Evolutionary conservation across 192 early-diverging fungal species (phyloP).

Genomic region (Backusella tarrabulga): DNA sequence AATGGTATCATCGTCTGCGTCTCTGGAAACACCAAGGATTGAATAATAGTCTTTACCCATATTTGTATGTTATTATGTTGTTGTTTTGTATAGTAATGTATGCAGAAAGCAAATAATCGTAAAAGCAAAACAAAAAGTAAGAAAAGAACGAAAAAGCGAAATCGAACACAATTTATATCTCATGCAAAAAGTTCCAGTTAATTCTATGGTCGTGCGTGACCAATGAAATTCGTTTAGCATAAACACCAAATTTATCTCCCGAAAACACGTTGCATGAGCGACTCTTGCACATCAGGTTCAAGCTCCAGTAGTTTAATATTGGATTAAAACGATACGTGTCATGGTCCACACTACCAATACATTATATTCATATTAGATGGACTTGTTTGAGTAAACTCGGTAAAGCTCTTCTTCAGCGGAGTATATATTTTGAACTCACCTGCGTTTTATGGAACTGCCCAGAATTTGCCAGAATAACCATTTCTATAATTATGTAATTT

Average conservation of each 20-base stretch:
- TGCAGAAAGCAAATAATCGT: background rate
- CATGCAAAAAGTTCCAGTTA: background rate
- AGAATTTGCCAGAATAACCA: background rate
- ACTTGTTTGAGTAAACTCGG: no score
- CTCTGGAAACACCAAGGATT: conserved; percentile 79
- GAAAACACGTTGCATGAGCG: no score
- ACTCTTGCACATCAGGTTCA: no score
- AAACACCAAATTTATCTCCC: background rate
- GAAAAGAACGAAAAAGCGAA: background rate
- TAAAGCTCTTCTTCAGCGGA: background rate
- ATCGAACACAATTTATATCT: background rate
- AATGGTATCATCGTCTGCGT: conserved; percentile 74
- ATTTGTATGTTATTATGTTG: background rate
- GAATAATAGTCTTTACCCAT: conserved; percentile 97
- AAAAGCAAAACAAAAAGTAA: background rate
- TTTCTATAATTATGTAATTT: background rate
- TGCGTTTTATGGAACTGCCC: background rate
- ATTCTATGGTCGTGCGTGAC: background rate
- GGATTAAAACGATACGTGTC: no score
- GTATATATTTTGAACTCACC: background rate
- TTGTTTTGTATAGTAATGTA: background rate
- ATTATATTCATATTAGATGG: no score
- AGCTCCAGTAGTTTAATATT: no score
- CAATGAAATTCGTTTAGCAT: background rate
- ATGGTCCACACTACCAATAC: no score